These are phyloP conservation scores for Eucalyptus marginata DNA, from an alignment of 345 rosid species.

Conservation along the genomic window DNA sequence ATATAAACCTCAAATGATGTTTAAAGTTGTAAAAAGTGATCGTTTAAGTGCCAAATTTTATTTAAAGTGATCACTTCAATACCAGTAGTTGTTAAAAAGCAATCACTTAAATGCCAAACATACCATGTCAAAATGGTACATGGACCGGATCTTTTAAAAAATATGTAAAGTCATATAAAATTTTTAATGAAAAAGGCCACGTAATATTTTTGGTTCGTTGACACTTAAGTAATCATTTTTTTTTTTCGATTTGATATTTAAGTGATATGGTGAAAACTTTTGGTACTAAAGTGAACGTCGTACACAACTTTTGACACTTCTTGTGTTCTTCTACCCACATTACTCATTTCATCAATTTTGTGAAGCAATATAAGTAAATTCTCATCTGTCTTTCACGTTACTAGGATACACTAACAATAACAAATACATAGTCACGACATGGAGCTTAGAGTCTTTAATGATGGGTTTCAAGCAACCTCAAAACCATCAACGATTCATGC, in stretches of 20 bases:
- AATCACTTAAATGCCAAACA: too few relatives aligned
- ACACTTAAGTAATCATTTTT: background rate
- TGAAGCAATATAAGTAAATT: background rate
- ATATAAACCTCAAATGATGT: too few relatives aligned
- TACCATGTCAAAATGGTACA: too few relatives aligned
- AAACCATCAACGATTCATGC: slow-evolving; percentile 2
- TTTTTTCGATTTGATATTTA: too few relatives aligned
- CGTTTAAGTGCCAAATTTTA: too few relatives aligned
- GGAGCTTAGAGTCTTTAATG: background rate
- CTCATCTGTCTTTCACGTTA: background rate
- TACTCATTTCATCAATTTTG: background rate
- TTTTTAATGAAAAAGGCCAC: rapidly evolving
- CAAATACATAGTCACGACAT: background rate
- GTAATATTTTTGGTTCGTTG: too few relatives aligned
- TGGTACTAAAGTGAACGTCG: too few relatives aligned
- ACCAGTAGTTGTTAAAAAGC: rapidly evolving
- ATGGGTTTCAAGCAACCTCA: background rate
- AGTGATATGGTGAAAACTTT: too few relatives aligned
- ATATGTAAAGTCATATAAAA: background rate
- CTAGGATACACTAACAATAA: background rate
- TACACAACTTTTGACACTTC: too few relatives aligned
- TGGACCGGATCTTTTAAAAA: background rate
- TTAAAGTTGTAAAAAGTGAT: too few relatives aligned
- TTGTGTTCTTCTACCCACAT: background rate
- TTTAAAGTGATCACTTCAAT: too few relatives aligned